Conservation (phyloP, 2,329 filamentous ascomycete species). For the Aureobasidium sp. region DNA sequence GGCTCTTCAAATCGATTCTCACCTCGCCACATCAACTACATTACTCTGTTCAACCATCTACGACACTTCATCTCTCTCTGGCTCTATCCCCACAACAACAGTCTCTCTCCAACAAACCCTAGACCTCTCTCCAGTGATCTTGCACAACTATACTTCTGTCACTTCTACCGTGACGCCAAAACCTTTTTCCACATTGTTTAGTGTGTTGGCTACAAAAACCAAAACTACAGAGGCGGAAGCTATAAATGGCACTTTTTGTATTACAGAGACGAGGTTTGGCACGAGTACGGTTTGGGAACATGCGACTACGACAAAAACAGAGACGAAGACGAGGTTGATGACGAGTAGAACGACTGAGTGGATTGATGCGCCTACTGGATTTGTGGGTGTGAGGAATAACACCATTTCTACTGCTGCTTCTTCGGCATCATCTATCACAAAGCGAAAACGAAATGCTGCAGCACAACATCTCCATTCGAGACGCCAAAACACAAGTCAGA, state of each 20-base stretch:
- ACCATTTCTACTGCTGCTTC: background rate
- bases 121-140: background rate
- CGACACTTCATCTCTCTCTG: background rate
- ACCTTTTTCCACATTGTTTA: background rate
- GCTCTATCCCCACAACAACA: background rate
- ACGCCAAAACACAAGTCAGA: background rate
- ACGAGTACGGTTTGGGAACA: background rate
- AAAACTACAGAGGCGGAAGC: background rate
- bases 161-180: background rate
- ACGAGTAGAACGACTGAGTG: background rate
- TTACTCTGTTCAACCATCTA: background rate
- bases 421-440: too few relatives aligned
- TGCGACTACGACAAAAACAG: background rate
- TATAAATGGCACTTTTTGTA: background rate
- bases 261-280: background rate
- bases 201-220: background rate
- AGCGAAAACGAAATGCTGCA: background rate
- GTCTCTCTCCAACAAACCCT: background rate
- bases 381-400: background rate
- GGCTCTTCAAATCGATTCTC: background rate
- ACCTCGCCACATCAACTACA: background rate
- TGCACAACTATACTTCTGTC: background rate
- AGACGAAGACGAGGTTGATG: background rate
- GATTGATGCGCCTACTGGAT: background rate
- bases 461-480: background rate